Conservation (phyloP, 805 yeast genomes). For the Pichia ethanolica region DNA sequence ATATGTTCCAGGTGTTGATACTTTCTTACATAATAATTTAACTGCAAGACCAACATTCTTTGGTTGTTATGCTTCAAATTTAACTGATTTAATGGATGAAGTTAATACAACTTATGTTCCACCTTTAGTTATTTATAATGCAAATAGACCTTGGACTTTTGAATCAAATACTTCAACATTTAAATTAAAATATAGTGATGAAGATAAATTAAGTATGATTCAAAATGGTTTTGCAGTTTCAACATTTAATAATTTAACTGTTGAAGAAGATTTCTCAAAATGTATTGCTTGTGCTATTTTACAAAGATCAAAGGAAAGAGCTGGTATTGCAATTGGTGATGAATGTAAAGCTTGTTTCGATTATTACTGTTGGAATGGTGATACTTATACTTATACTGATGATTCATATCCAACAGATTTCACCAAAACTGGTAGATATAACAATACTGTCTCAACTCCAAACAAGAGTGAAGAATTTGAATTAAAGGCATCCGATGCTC, state of each 20-base stretch:
- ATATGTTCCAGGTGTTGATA: constrained; percentile 62
- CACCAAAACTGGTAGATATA: constrained; percentile 31
- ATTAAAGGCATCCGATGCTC: not conserved
- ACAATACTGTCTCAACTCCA: constrained; percentile 1
- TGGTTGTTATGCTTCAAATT: constrained; percentile 67
- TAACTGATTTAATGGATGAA: constrained; percentile 43
- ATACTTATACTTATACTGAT: constrained; percentile 12
- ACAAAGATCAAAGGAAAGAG: constrained; percentile 69
- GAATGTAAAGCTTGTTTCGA: constrained; percentile 69
- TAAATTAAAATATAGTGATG: constrained; percentile 52
- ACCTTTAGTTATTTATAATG: constrained; percentile 71
- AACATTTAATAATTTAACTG: constrained; percentile 57
- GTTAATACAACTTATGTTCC: constrained; percentile 37
- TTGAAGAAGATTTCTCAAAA: constrained; percentile 60
- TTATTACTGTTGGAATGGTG: constrained; percentile 54
- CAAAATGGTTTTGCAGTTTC: constrained; percentile 69
- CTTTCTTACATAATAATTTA: constrained; percentile 53
- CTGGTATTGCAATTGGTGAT: constrained; percentile 48
- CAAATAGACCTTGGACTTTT: constrained; percentile 62
- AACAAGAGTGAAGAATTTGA: not conserved
- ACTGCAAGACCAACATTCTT: constrained; percentile 71
- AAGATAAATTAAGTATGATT: constrained; percentile 53
- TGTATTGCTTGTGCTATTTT: constrained; percentile 82
- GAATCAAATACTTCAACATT: constrained; percentile 68
- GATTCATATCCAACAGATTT: constrained; percentile 27